A percentile compares a stretch with the other conserved stretches of the same genome.
Evolutionary conservation across 257 asterid genomes (phyloP).

Genomic region (Coffea canephora): DNA sequence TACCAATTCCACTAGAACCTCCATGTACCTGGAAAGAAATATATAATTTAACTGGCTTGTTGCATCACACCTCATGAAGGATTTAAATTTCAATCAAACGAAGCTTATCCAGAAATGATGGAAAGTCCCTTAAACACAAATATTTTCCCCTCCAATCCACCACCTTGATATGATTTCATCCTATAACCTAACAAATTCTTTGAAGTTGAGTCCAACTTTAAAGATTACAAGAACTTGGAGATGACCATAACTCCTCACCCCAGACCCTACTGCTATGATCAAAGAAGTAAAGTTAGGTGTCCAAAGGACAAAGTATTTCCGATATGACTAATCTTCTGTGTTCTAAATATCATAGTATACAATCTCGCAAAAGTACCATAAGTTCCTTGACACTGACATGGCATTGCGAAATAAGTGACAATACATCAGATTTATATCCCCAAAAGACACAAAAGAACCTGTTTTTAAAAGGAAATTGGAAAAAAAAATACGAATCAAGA

Average conservation of each 20-base stretch:
- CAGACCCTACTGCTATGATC: neutral
- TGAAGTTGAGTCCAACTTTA: neutral
- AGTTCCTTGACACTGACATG: neutral
- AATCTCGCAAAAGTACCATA: neutral
- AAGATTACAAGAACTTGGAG: neutral
- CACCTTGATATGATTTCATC: neutral
- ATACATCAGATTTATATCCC: neutral
- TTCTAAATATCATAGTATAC: neutral
- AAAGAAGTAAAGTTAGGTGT: neutral
- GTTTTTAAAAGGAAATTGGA: neutral
- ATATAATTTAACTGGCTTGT: neutral
- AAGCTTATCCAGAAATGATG: neutral
- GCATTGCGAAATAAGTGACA: neutral
- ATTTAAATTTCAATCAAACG: neutral
- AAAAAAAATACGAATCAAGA: too few relatives aligned
- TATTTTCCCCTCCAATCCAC: neutral
- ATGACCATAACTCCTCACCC: neutral
- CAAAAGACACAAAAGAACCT: neutral
- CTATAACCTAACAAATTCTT: neutral
- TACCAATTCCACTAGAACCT: slow-evolving; percentile 98
- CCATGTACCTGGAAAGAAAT: slow-evolving; percentile 73
- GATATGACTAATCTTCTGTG: neutral
- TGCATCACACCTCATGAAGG: neutral
- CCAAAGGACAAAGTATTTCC: neutral
- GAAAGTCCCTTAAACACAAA: neutral